Percentiles rank a stretch among this genome's conserved stretches.
phyloP scores from a whole-genome alignment of 108 stramenopile genomes.

The Cylindrotheca fusiformis region DNA sequence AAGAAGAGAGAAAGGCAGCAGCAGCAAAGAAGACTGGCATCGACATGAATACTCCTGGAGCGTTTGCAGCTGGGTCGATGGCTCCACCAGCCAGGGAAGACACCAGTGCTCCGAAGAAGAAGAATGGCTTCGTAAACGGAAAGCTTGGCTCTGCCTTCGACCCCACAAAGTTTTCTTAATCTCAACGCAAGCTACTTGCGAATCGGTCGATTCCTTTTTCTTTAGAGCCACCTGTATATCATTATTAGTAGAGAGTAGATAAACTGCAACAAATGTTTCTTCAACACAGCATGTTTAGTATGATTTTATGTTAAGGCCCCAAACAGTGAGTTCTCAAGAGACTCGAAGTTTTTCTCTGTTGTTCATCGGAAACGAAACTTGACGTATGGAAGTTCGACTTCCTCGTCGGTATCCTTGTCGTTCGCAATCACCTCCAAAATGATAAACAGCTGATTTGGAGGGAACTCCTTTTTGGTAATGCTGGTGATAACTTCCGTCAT shows the following conservation, averaged over 20 bases:
- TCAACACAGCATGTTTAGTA: too few relatives aligned
- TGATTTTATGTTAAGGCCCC: too few relatives aligned
- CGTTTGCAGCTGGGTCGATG: constrained; percentile 11
- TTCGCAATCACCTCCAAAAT: constrained; percentile 91
- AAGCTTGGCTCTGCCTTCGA: constrained; percentile 43
- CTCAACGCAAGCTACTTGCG: too few relatives aligned
- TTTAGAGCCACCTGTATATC: too few relatives aligned
- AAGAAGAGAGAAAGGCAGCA: constrained; percentile 17
- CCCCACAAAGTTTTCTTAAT: constrained; percentile 32
- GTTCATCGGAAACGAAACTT: constrained; percentile 81
- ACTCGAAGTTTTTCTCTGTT: too few relatives aligned
- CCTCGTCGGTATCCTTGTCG: constrained; percentile 90
- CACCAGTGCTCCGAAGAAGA: neutral
- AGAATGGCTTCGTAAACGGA: constrained; percentile 36
- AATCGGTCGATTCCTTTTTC: neutral
- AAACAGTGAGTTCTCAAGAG: too few relatives aligned
- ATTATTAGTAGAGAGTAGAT: too few relatives aligned
- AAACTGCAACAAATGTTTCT: too few relatives aligned
- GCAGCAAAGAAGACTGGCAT: constrained; percentile 1
- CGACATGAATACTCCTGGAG: constrained; percentile 23
- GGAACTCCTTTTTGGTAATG: constrained; percentile 91
- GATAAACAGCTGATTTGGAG: constrained; percentile 85
- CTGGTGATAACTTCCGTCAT: constrained; percentile 85
- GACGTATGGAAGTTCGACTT: constrained; percentile 93
- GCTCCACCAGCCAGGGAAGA: neutral